Evolutionary conservation across 2,329 filamentous ascomycete genomes (phyloP).

Genomic region (Pseudocercospora fuligena): DNA sequence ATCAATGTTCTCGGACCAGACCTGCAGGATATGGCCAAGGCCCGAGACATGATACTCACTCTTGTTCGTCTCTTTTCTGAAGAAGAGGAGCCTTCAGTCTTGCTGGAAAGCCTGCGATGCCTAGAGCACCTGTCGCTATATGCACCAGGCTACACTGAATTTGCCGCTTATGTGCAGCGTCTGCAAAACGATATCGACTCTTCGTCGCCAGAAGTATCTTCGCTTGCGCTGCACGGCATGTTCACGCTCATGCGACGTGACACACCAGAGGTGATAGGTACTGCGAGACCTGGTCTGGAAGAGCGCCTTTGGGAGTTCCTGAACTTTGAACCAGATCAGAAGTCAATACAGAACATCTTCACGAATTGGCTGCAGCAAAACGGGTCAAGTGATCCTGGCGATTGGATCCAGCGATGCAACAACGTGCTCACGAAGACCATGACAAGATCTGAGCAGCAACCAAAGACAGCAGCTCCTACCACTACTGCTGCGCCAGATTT

Average conservation of each 20-base stretch:
- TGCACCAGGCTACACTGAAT: slow-evolving; percentile 84
- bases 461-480: slow-evolving; percentile 51
- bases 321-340: slow-evolving; percentile 75
- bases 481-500: slow-evolving; percentile 67
- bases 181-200: slow-evolving; percentile 80
- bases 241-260: slow-evolving; percentile 96
- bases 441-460: slow-evolving; percentile 62
- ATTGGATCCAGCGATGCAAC: slow-evolving; percentile 91
- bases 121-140: slow-evolving; percentile 92
- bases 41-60: slow-evolving; percentile 87
- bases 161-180: slow-evolving; percentile 78
- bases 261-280: slow-evolving; percentile 77
- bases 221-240: slow-evolving; percentile 82
- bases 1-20: slow-evolving; percentile 97
- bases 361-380: slow-evolving; percentile 94
- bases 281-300: slow-evolving; percentile 78
- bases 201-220: slow-evolving; percentile 71
- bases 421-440: slow-evolving; percentile 86
- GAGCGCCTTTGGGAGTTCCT: slow-evolving; percentile 91
- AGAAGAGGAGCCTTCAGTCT: slow-evolving; percentile 70
- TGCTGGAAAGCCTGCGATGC: slow-evolving; percentile 79
- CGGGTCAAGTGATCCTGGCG: slow-evolving; percentile 74
- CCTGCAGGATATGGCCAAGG: slow-evolving; percentile 87
- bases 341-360: slow-evolving; percentile 83
- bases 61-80: slow-evolving; percentile 79